Conservation (phyloP, 495 filamentous ascomycete genomes). For the Penicillium simplicissimum region DNA sequence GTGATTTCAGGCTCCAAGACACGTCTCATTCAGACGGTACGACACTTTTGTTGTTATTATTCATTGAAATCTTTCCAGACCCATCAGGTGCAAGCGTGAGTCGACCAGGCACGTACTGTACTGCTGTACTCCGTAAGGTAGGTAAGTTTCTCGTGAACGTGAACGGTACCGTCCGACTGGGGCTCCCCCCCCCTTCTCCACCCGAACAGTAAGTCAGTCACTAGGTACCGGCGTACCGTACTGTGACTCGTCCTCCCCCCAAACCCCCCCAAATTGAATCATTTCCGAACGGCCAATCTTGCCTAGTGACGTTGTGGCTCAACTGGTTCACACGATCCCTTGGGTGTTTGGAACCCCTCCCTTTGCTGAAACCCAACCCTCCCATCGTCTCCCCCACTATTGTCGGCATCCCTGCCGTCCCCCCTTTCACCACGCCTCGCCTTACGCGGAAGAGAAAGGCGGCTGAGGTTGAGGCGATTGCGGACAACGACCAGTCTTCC, state of each 20-base stretch:
- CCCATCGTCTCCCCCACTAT: not conserved
- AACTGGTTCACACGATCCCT: constrained; percentile 3
- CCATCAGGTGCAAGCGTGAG: not conserved
- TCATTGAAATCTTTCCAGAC: not conserved
- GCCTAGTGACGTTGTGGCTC: constrained; percentile 24
- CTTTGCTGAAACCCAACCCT: not conserved
- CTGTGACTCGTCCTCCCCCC: too few relatives aligned
- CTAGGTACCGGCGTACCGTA: too few relatives aligned
- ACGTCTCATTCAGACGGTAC: not conserved
- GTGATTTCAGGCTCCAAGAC: not conserved
- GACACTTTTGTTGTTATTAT: not conserved
- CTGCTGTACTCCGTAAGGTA: not conserved
- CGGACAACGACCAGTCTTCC: constrained; percentile 47
- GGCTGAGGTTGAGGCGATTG: constrained; percentile 69
- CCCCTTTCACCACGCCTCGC: constrained; percentile 62
- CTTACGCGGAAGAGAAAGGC: constrained; percentile 87
- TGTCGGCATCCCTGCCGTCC: constrained; percentile 24
- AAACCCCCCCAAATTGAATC: too few relatives aligned
- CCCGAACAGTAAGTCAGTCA: constrained; percentile 6
- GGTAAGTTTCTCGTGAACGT: not conserved
- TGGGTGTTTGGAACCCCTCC: constrained; percentile 6
- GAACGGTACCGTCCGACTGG: constrained; percentile 10
- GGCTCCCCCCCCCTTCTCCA: constrained; percentile 25
- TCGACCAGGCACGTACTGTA: not conserved
- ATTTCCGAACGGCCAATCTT: constrained; percentile 12